A percentile compares a stretch with the other conserved stretches of the same genome.
These are phyloP conservation scores for Malassezia equina DNA, from an alignment of 1,284 basidiomycete genomes.

Conservation along the genomic window DNA sequence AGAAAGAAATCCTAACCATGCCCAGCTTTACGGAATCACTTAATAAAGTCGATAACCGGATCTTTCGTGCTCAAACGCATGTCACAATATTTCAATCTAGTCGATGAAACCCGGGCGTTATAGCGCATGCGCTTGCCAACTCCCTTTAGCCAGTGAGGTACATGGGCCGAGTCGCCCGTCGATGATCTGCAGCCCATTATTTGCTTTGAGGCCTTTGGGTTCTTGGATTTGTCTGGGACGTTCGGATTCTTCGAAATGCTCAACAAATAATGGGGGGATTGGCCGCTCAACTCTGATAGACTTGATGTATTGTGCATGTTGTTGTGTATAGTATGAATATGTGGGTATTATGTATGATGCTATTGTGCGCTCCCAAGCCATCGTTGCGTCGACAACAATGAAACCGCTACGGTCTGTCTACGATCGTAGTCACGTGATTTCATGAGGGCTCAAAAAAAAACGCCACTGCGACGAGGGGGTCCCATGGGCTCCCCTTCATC, in stretches of 20 bases:
- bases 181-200: slow-evolving; percentile 41
- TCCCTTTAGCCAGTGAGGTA: slow-evolving; percentile 43
- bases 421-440: slow-evolving; percentile 14
- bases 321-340: background rate
- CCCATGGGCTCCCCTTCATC: slow-evolving; percentile 3
- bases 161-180: slow-evolving; percentile 40
- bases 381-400: no score
- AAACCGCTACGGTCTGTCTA: background rate
- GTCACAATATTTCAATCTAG: slow-evolving; percentile 44
- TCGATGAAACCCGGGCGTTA: slow-evolving; percentile 41
- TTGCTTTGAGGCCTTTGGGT: slow-evolving; percentile 20
- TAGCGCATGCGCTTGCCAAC: slow-evolving; percentile 23
- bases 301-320: slow-evolving; percentile 11
- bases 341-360: no score
- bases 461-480: background rate
- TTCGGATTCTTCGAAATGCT: slow-evolving; percentile 34
- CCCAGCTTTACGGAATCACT: slow-evolving; percentile 46
- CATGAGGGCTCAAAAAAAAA: slow-evolving; percentile 1
- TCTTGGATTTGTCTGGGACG: slow-evolving; percentile 35
- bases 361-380: no score
- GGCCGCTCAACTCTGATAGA: slow-evolving; percentile 44
- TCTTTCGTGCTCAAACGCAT: slow-evolving; percentile 44
- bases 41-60: slow-evolving; percentile 46
- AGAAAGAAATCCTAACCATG: background rate
- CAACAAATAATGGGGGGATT: slow-evolving; percentile 42